These are phyloP conservation scores for Xylariaceae sp. DNA, from an alignment of 2,329 filamentous ascomycete genomes.

Conservation along the genomic window DNA sequence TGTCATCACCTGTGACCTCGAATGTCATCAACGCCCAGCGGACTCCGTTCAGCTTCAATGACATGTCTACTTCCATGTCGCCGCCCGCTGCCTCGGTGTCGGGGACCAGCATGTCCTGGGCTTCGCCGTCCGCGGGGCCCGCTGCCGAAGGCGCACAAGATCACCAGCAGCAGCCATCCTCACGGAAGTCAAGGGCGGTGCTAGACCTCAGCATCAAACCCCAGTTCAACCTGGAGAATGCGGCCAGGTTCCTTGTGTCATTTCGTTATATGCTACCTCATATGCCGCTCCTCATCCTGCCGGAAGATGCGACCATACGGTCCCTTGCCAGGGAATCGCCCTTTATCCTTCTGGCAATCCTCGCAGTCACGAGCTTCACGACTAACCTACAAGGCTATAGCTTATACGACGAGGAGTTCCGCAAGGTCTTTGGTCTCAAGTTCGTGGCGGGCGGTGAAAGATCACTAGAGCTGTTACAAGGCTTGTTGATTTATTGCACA, in stretches of 20 bases:
- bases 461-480: constrained; percentile 51
- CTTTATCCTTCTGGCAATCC: constrained; percentile 49
- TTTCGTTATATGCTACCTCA: constrained; percentile 38
- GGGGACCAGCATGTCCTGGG: no score
- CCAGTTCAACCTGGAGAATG: constrained; percentile 51
- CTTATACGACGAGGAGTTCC: constrained; percentile 53
- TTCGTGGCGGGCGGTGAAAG: constrained; percentile 53
- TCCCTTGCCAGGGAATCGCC: constrained; percentile 42
- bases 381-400: constrained; percentile 46
- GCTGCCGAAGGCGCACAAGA: no score
- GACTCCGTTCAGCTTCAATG: constrained; percentile 23
- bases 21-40: background rate
- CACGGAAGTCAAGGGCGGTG: constrained; percentile 6
- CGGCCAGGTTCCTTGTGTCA: constrained; percentile 37
- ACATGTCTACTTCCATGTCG: constrained; percentile 20
- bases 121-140: no score
- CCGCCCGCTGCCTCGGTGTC: constrained; percentile 11
- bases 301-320: constrained; percentile 37
- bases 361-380: constrained; percentile 45
- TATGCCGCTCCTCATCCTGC: constrained; percentile 41
- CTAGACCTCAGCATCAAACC: constrained; percentile 42
- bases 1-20: background rate
- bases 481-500: constrained; percentile 50
- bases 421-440: constrained; percentile 51
- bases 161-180: constrained; percentile 6